Evolutionary conservation across 2,329 filamentous ascomycete species (phyloP).

Genomic region (Diaporthe sp.): DNA sequence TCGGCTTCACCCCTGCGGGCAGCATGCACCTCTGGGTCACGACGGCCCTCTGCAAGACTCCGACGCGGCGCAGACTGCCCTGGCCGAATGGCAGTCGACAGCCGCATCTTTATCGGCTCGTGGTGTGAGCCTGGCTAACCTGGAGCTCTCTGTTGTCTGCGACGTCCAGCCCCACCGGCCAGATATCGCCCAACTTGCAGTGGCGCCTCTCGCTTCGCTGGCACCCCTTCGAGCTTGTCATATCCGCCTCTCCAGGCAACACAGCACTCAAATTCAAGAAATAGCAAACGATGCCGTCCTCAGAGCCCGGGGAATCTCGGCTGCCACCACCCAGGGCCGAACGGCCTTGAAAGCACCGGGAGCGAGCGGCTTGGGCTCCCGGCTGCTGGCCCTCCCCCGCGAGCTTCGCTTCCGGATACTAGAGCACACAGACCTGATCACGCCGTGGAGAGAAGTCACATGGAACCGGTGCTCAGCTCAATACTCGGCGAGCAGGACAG

Average conservation of each 20-base stretch:
- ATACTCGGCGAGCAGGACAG: not conserved
- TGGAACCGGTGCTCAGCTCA: constrained; percentile 34
- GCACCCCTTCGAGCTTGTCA: not conserved
- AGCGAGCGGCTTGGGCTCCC: too few species aligned
- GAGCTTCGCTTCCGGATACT: constrained; percentile 43
- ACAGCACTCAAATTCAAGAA: not conserved
- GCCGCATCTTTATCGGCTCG: not conserved
- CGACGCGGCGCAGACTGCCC: not conserved
- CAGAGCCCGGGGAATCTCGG: constrained; percentile 6
- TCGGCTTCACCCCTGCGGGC: not conserved
- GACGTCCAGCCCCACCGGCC: not conserved
- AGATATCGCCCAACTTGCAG: not conserved
- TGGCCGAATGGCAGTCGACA: constrained; percentile 7
- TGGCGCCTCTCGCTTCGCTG: not conserved
- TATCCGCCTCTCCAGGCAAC: not conserved
- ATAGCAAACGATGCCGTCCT: constrained; percentile 29
- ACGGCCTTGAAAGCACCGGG: too few species aligned
- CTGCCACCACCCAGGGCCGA: not conserved
- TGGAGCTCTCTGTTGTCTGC: not conserved
- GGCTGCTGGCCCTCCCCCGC: constrained; percentile 39
- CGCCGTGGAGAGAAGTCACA: constrained; percentile 39
- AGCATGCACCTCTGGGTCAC: not conserved
- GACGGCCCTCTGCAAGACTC: not conserved
- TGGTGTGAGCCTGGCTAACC: not conserved
- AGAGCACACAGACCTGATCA: constrained; percentile 43